phyloP scores from a whole-genome alignment of 208 protist species.

The Polymyxa betae region DNA sequence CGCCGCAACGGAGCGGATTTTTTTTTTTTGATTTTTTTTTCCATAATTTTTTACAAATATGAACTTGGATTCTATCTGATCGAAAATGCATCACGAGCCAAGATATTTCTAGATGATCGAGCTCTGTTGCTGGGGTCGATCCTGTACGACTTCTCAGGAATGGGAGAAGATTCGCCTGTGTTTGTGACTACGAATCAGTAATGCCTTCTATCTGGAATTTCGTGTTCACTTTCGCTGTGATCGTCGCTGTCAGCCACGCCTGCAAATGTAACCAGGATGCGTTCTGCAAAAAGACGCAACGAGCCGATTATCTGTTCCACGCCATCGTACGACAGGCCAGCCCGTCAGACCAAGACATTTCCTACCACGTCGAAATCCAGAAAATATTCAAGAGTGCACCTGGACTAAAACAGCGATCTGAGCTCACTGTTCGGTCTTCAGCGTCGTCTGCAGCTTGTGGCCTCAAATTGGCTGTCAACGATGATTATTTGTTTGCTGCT shows the following conservation, averaged over 20 bases:
- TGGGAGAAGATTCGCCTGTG: too few species aligned
- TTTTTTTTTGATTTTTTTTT: too few species aligned
- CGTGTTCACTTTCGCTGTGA: too few species aligned
- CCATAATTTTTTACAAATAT: too few species aligned
- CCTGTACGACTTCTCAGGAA: too few species aligned
- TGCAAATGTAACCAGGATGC: neutral
- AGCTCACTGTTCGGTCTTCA: neutral
- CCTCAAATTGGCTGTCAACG: neutral
- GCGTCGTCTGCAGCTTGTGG: neutral
- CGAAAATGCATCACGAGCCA: too few species aligned
- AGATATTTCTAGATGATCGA: too few species aligned
- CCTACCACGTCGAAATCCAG: neutral
- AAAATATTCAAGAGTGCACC: neutral
- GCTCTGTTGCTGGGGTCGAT: too few species aligned
- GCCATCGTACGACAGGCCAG: neutral
- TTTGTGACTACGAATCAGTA: too few species aligned
- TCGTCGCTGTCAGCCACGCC: neutral
- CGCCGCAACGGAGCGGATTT: too few species aligned
- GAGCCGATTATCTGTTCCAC: neutral
- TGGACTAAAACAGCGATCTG: neutral
- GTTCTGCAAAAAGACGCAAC: neutral
- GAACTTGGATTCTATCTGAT: too few species aligned
- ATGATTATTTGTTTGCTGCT: neutral
- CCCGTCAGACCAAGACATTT: neutral
- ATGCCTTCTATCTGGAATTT: too few species aligned